Conservation (phyloP, 2,329 filamentous ascomycete species). For the Zymoseptoria crescenta region DNA sequence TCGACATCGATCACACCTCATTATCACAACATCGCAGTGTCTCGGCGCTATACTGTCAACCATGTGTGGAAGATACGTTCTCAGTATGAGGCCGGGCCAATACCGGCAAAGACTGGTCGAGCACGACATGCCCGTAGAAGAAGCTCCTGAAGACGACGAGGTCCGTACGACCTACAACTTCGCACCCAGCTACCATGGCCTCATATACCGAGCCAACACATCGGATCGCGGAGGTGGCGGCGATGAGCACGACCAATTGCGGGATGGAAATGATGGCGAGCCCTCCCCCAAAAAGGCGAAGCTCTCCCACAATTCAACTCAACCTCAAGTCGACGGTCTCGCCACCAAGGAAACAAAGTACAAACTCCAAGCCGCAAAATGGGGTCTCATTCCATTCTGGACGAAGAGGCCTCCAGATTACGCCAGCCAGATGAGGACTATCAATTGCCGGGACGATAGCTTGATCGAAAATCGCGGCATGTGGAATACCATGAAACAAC, state of each 20-base stretch:
- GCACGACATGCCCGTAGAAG: conserved; percentile 62
- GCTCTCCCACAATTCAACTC: conserved; percentile 11
- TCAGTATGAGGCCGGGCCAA: conserved; percentile 58
- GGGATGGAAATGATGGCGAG: conserved; percentile 17
- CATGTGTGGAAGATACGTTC: conserved; percentile 63
- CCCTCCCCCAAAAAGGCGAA: conserved; percentile 20
- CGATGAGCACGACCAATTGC: conserved; percentile 17
- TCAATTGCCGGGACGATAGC: conserved; percentile 91
- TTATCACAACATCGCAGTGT: neutral
- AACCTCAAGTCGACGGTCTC: conserved; percentile 14
- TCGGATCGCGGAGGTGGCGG: conserved; percentile 29
- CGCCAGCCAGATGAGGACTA: conserved; percentile 70
- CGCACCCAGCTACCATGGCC: conserved; percentile 74
- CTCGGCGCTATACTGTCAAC: neutral
- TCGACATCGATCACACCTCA: neutral
- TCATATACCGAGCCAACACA: conserved; percentile 74
- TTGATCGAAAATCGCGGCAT: conserved; percentile 67
- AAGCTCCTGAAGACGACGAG: conserved; percentile 52
- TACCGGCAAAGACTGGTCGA: conserved; percentile 66
- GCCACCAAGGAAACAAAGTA: conserved; percentile 48
- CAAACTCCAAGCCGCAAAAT: conserved; percentile 88
- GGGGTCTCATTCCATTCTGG: conserved; percentile 92
- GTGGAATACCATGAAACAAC: conserved; percentile 87
- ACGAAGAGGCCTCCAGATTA: conserved; percentile 78
- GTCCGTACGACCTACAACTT: conserved; percentile 82